These are phyloP conservation scores for Westerdykella aurantiaca DNA, from an alignment of 2,329 filamentous ascomycete species.

Conservation along the genomic window DNA sequence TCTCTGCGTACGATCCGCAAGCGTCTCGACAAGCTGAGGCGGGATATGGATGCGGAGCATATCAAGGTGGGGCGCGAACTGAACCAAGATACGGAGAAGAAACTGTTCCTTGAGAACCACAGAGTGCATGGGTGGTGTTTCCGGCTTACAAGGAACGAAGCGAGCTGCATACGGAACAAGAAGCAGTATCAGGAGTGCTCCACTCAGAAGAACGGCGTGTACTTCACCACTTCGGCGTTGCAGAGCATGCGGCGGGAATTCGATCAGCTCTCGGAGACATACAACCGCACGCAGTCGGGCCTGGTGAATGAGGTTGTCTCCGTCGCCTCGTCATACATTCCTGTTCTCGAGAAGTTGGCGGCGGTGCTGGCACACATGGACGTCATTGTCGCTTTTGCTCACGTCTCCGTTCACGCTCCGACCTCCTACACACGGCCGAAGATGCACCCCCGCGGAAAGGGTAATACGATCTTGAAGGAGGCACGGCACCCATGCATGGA, in stretches of 20 bases:
- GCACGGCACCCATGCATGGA: constrained; percentile 96
- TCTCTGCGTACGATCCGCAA: constrained; percentile 79
- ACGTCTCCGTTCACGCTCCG: constrained; percentile 88
- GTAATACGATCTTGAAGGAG: constrained; percentile 84
- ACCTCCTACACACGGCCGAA: constrained; percentile 85
- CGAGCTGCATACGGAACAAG: constrained; percentile 88
- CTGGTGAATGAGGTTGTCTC: constrained; percentile 88
- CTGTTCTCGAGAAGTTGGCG: constrained; percentile 83
- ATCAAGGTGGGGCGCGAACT: constrained; percentile 70
- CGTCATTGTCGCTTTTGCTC: constrained; percentile 89
- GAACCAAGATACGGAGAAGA: constrained; percentile 92
- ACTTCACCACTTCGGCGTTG: constrained; percentile 84
- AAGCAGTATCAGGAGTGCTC: constrained; percentile 87
- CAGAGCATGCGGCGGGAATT: constrained; percentile 80
- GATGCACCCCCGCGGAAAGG: constrained; percentile 81
- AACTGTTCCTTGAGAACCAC: constrained; percentile 95
- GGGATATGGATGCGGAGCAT: constrained; percentile 81
- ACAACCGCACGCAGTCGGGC: constrained; percentile 88
- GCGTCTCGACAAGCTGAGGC: constrained; percentile 77
- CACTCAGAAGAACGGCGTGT: constrained; percentile 98
- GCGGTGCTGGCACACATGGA: constrained; percentile 88
- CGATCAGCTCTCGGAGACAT: constrained; percentile 88
- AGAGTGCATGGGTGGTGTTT: constrained; percentile 96
- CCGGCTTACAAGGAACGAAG: constrained; percentile 83
- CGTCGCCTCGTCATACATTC: constrained; percentile 90